These are phyloP conservation scores for Tetraselmis striata DNA, from an alignment of 139 green algal species.

Conservation along the genomic window DNA sequence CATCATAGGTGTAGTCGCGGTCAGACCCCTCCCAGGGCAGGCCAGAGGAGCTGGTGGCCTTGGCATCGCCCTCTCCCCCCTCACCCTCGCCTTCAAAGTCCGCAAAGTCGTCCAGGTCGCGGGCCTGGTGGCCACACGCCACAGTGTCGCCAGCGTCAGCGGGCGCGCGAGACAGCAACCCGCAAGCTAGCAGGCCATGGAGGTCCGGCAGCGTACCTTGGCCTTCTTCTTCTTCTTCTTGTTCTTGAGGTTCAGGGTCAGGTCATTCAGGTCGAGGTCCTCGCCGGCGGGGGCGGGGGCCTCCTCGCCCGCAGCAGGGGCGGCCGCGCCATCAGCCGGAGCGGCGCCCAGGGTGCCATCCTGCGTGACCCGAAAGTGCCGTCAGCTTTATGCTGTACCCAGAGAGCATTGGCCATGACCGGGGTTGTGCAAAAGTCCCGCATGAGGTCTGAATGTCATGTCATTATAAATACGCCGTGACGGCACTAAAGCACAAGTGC, in stretches of 20 bases:
- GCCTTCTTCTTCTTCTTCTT: constrained; percentile 38
- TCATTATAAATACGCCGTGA: no score
- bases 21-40: constrained; percentile 86
- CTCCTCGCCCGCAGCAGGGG: neutral
- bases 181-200: no score
- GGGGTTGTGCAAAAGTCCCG: no score
- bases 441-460: no score
- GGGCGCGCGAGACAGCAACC: neutral
- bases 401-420: no score
- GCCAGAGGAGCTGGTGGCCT: constrained; percentile 9
- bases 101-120: constrained; percentile 42
- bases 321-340: constrained; percentile 5
- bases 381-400: no score
- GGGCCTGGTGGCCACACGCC: constrained; percentile 23
- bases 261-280: constrained; percentile 18
- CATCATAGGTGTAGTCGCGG: constrained; percentile 95
- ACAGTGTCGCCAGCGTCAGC: constrained; percentile 9
- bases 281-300: neutral
- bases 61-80: constrained; percentile 20
- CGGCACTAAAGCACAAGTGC: no score
- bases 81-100: constrained; percentile 34
- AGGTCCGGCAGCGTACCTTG: neutral
- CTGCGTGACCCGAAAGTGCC: no score
- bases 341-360: neutral
- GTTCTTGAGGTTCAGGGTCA: constrained; percentile 29